Evolutionary conservation across 2,329 filamentous ascomycete genomes (phyloP), one percentile per base, ranked within the genome.

Genomic region (Aquanectria penicillioides): DNA sequence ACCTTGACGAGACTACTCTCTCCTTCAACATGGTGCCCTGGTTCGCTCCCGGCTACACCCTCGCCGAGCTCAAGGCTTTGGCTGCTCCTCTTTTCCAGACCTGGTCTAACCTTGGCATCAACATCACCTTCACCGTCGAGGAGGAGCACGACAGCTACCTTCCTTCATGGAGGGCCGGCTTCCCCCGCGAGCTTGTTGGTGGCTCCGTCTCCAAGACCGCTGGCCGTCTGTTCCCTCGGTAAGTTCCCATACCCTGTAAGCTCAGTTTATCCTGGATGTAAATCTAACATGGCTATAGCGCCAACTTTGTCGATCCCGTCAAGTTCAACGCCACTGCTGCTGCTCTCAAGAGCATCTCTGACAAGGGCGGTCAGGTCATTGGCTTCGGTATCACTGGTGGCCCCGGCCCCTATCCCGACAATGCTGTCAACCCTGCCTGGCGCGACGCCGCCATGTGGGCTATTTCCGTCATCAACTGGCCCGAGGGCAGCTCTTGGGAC

Each of bases 341-440:
- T 2, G 75, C 74, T 4, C 70, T 80, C 59, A 77, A 75, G 50
- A 62, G 74, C 22, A 72, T 78, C 6, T 68, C 80, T 6, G 74
- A 80, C 47, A 71, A 70, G 11, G 79, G 79, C 12, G 78, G 78
- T 11, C 68, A 75, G 11, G 62, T 83, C 7, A 70, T 79, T 26
- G 77, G 70, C 0, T 78, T 81, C 53, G 74, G 76, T 33, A 79
- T 80, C 49, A 71, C 70, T 0, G 61, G 71, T 4, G 73, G 70
- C 0, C 68, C 71, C 5, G 64, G 65, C 0, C 71, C 63, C 2
- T 68, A 76, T 28, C 73, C 75, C 1, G 74, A 75, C 44, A 81
- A 77, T 12, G 76, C 79, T 6, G 74, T 83, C 33, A 81, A 81
- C 64, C 80, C 81, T 4, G 81, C 81, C 1, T 85, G 81, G 81